Percentiles rank a stretch among this genome's conserved stretches.
phyloP scores from a whole-genome alignment of 768 basidiomycete genomes.

The Dendrothele bispora region DNA sequence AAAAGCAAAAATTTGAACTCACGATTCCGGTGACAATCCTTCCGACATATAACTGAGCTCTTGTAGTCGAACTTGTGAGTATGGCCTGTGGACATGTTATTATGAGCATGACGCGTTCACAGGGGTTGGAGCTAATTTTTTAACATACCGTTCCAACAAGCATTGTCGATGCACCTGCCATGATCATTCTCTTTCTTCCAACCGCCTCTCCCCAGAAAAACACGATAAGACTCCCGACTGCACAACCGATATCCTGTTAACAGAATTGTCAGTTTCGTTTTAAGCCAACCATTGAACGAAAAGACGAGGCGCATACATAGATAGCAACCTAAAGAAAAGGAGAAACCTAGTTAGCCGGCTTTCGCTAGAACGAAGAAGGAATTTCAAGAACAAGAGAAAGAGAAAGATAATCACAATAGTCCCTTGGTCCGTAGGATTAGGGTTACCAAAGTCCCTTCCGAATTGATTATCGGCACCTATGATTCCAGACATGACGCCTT shows the following conservation, averaged over 20 bases:
- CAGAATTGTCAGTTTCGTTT: not conserved
- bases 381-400: not conserved
- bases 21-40: constrained; percentile 38
- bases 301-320: constrained; percentile 26
- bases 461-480: constrained; percentile 43
- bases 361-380: not conserved
- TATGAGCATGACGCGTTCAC: not conserved
- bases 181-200: constrained; percentile 39
- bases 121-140: not conserved
- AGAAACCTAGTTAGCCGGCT: too few species aligned
- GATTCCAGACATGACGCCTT: constrained; percentile 43
- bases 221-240: constrained; percentile 33
- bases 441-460: constrained; percentile 35
- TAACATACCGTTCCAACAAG: constrained; percentile 36
- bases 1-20: constrained; percentile 2
- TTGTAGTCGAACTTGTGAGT: constrained; percentile 37
- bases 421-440: constrained; percentile 36
- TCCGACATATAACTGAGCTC: constrained; percentile 36
- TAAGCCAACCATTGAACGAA: not conserved
- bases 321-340: constrained; percentile 25
- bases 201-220: constrained; percentile 39
- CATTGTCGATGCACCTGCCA: constrained; percentile 35
- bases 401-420: constrained; percentile 30
- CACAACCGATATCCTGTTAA: constrained; percentile 38
- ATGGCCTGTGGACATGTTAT: constrained; percentile 25